Evolutionary conservation across 2,329 filamentous ascomycete species (phyloP).

Genomic region (Cephalotrichum gorgonifer): DNA sequence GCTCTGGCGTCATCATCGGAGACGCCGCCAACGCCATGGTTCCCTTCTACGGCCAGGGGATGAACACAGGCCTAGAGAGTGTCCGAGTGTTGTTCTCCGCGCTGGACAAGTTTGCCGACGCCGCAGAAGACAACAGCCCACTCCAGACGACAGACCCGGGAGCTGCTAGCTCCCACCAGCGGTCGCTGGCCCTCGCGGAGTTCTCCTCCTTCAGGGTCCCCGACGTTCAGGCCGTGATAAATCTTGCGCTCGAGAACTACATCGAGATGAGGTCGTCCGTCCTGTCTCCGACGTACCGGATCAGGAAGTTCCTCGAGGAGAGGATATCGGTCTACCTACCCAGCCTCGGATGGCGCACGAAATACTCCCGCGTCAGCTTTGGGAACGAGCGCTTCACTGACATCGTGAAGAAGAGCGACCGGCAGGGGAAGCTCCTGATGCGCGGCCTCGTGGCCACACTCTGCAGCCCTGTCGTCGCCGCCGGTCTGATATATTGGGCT

Average conservation of each 20-base stretch:
- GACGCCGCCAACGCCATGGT: slow-evolving; percentile 98
- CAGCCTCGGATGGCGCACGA: slow-evolving; percentile 74
- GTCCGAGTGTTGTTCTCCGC: slow-evolving; percentile 78
- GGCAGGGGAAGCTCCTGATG: slow-evolving; percentile 53
- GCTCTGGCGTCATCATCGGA: slow-evolving; percentile 74
- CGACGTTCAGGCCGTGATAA: slow-evolving; percentile 84
- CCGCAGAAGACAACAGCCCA: slow-evolving; percentile 32
- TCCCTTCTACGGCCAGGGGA: slow-evolving; percentile 95
- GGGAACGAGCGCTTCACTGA: slow-evolving; percentile 86
- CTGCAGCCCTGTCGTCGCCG: slow-evolving; percentile 1
- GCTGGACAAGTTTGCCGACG: slow-evolving; percentile 56
- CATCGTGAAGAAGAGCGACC: slow-evolving; percentile 58
- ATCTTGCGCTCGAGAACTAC: slow-evolving; percentile 85
- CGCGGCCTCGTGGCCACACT: not conserved
- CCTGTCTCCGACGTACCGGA: slow-evolving; percentile 61
- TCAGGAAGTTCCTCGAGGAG: slow-evolving; percentile 84
- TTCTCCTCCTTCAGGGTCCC: slow-evolving; percentile 66
- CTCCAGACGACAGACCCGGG: slow-evolving; percentile 20
- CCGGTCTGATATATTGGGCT: not conserved
- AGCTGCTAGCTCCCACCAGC: slow-evolving; percentile 42
- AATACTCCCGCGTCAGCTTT: slow-evolving; percentile 88
- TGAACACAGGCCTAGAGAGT: slow-evolving; percentile 94
- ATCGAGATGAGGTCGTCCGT: slow-evolving; percentile 88
- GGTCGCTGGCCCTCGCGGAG: slow-evolving; percentile 54
- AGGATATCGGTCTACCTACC: slow-evolving; percentile 67